phyloP scores from a whole-genome alignment of 2,329 filamentous ascomycete species.

The Colletotrichum sp. region DNA sequence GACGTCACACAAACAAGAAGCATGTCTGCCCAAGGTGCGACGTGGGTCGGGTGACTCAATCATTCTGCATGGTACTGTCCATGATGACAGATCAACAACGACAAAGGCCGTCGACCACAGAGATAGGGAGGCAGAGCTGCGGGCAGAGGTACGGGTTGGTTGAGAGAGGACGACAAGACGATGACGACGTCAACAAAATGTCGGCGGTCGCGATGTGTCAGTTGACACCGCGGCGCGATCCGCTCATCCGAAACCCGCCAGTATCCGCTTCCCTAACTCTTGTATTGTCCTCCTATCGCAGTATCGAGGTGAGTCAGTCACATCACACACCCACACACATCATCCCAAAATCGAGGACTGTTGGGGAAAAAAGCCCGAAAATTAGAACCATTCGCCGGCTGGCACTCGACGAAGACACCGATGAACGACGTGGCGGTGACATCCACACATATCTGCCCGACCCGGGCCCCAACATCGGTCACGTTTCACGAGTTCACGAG shows the following conservation, averaged over 20 bases:
- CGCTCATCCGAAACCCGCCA: neutral
- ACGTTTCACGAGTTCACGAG: neutral
- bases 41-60: neutral
- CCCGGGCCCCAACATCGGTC: neutral
- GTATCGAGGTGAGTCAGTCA: neutral
- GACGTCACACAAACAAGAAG: constrained; percentile 2
- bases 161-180: neutral
- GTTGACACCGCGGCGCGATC: neutral
- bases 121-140: neutral
- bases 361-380: neutral
- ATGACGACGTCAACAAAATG: neutral
- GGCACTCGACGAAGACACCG: neutral
- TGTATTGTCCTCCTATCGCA: neutral
- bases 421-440: neutral
- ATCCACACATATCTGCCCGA: neutral
- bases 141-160: neutral
- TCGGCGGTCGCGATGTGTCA: neutral
- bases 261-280: neutral
- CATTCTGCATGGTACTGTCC: neutral
- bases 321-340: neutral
- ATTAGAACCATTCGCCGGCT: neutral
- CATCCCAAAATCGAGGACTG: neutral
- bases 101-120: neutral
- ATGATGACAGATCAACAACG: neutral
- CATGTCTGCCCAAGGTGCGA: constrained; percentile 4